Percentiles rank a stretch among this genome's conserved stretches.
phyloP scores from a whole-genome alignment of 2,329 filamentous ascomycete species.

The Penicillium italicum region DNA sequence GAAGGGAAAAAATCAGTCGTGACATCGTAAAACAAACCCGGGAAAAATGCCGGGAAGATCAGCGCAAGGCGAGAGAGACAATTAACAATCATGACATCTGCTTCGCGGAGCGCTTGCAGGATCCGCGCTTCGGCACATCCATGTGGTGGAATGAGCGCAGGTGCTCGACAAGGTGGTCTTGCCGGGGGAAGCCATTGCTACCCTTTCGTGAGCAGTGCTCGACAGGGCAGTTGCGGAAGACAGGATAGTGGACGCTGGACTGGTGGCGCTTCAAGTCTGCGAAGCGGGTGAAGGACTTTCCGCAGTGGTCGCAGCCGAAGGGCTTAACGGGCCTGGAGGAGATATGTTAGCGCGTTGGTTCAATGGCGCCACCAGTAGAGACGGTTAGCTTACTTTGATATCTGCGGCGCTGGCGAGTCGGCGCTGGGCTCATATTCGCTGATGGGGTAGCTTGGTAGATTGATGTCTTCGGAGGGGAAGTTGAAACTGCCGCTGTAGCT shows the following conservation, averaged over 20 bases:
- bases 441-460: slow-evolving; percentile 16
- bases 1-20: not conserved
- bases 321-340: slow-evolving; percentile 28
- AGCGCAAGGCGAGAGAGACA: not conserved
- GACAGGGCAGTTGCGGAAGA: slow-evolving; percentile 45
- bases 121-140: slow-evolving; percentile 42
- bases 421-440: slow-evolving; percentile 12
- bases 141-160: slow-evolving; percentile 54
- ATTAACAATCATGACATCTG: slow-evolving; percentile 6
- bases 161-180: slow-evolving; percentile 58
- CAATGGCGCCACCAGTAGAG: not conserved
- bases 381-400: slow-evolving; percentile 26
- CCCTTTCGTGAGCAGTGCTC: slow-evolving; percentile 46
- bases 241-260: slow-evolving; percentile 45
- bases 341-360: slow-evolving; percentile 3
- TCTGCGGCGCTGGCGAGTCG: slow-evolving; percentile 18
- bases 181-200: slow-evolving; percentile 51
- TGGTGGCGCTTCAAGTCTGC: slow-evolving; percentile 51
- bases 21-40: not conserved
- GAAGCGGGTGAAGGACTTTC: slow-evolving; percentile 44
- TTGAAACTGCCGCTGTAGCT: slow-evolving; percentile 16
- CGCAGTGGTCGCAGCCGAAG: slow-evolving; percentile 34
- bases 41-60: not conserved
- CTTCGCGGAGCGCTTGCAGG: slow-evolving; percentile 29
- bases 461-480: slow-evolving; percentile 16